These are phyloP conservation scores for Paraphaeosphaeria minitans DNA, from an alignment of 2,329 filamentous ascomycete species.

Conservation along the genomic window DNA sequence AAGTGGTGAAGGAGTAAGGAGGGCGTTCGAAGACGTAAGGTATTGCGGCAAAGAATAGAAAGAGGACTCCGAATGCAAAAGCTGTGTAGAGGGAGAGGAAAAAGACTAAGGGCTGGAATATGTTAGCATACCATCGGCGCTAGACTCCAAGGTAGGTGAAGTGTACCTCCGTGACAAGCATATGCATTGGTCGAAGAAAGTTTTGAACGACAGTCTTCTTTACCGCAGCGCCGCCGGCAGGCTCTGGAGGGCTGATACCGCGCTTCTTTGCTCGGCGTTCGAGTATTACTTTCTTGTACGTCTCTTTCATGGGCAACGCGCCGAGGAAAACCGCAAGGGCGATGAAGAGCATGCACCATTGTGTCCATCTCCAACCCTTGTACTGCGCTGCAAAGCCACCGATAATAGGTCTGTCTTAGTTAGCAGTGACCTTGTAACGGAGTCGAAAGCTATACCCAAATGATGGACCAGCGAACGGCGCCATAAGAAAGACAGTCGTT, in stretches of 20 bases:
- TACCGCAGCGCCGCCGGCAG: constrained; percentile 31
- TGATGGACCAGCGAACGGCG: constrained; percentile 49
- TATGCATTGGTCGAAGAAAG: constrained; percentile 59
- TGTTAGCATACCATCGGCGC: constrained; percentile 4
- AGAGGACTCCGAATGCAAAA: constrained; percentile 43
- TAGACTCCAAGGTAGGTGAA: not conserved
- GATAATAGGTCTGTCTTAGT: constrained; percentile 40
- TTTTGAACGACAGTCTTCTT: constrained; percentile 44
- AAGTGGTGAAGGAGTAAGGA: constrained; percentile 36
- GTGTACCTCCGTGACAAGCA: constrained; percentile 39
- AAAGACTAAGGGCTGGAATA: constrained; percentile 36
- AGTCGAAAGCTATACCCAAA: constrained; percentile 34
- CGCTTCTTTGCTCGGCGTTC: constrained; percentile 37
- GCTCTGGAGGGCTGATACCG: constrained; percentile 9
- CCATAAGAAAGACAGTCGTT: constrained; percentile 46
- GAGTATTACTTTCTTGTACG: constrained; percentile 59
- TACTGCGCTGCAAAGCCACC: constrained; percentile 52
- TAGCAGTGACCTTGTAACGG: constrained; percentile 1
- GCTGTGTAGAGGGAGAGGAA: constrained; percentile 44
- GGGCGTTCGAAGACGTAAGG: constrained; percentile 39
- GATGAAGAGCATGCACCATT: constrained; percentile 53
- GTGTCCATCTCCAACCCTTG: constrained; percentile 54
- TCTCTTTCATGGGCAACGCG: constrained; percentile 57
- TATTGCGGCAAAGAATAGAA: constrained; percentile 44
- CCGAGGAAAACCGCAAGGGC: constrained; percentile 43